Evolutionary conservation across 1,139 yeast genomes (phyloP).

Genomic region (Scheffersomyces titani): DNA sequence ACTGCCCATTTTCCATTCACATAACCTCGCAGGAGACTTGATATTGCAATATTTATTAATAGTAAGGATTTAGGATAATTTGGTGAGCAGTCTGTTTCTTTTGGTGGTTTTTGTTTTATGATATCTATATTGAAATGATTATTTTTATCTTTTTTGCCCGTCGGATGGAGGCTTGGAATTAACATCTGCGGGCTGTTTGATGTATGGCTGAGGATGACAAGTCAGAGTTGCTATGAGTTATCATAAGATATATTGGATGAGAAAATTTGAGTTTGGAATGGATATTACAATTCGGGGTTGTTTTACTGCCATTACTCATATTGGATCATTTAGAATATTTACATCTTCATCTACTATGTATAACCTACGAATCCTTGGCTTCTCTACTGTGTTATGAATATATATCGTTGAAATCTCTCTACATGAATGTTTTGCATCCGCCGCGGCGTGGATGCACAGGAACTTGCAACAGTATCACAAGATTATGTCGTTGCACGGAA

Average conservation of each 20-base stretch:
- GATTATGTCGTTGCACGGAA: not conserved
- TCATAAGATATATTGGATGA: not conserved
- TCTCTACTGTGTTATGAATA: not conserved
- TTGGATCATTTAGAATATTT: not conserved
- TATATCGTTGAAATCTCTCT: not conserved
- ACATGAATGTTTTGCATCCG: not conserved
- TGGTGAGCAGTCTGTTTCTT: not conserved
- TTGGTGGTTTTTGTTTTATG: conserved; percentile 2
- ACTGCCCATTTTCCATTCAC: not conserved
- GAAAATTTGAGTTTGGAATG: not conserved
- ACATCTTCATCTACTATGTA: not conserved
- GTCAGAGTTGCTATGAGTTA: not conserved
- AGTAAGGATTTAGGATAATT: not conserved
- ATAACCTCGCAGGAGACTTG: not conserved
- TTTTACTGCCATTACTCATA: not conserved
- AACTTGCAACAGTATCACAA: not conserved
- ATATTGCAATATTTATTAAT: conserved; percentile 1
- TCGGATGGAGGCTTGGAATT: not conserved
- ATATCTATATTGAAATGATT: not conserved
- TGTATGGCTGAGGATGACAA: not conserved
- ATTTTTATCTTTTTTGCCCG: not conserved
- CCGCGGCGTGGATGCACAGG: not conserved
- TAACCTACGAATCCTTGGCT: not conserved
- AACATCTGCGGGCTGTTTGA: not conserved
- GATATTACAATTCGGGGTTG: not conserved